These are phyloP conservation scores for Candida glaebosa DNA, from an alignment of 805 yeast species.

Conservation along the genomic window DNA sequence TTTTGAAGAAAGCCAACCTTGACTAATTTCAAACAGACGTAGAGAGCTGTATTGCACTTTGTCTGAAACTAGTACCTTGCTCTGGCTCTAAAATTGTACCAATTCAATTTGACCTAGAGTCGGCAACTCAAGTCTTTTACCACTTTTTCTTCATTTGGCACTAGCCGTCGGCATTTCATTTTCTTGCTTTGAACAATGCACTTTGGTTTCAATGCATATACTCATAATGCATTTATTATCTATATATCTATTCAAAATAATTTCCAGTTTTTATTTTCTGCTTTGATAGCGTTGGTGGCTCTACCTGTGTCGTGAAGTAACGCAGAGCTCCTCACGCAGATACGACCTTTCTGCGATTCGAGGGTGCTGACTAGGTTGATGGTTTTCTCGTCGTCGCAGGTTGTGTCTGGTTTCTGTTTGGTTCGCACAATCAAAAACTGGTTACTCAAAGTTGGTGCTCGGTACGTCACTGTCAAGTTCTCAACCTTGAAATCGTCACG, in stretches of 20 bases:
- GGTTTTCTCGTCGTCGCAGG: conserved; percentile 25
- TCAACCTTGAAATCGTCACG: conserved; percentile 50
- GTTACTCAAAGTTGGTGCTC: conserved; percentile 72
- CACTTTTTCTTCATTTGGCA: too few species aligned
- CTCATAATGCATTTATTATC: too few species aligned
- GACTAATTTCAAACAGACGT: too few species aligned
- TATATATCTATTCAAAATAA: not conserved
- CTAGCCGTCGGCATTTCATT: too few species aligned
- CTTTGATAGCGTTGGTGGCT: conserved; percentile 15
- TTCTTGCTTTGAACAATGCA: too few species aligned
- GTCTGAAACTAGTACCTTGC: too few species aligned
- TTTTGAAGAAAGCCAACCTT: not conserved
- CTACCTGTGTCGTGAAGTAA: conserved; percentile 38
- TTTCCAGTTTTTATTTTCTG: conserved; percentile 8
- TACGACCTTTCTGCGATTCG: conserved; percentile 49
- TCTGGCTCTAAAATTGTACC: too few species aligned
- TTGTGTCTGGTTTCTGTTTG: conserved; percentile 21
- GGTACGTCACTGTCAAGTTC: conserved; percentile 50
- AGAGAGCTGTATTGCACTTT: too few species aligned
- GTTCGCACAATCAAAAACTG: conserved; percentile 70
- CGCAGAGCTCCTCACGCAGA: conserved; percentile 58
- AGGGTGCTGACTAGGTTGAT: conserved; percentile 49
- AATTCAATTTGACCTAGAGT: too few species aligned
- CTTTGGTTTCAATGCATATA: too few species aligned
- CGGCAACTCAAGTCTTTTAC: too few species aligned